A percentile compares a stretch with the other conserved stretches of the same genome.
Evolutionary conservation across 176 grass and related monocot species (phyloP).

Genomic region (Avena atlantica): DNA sequence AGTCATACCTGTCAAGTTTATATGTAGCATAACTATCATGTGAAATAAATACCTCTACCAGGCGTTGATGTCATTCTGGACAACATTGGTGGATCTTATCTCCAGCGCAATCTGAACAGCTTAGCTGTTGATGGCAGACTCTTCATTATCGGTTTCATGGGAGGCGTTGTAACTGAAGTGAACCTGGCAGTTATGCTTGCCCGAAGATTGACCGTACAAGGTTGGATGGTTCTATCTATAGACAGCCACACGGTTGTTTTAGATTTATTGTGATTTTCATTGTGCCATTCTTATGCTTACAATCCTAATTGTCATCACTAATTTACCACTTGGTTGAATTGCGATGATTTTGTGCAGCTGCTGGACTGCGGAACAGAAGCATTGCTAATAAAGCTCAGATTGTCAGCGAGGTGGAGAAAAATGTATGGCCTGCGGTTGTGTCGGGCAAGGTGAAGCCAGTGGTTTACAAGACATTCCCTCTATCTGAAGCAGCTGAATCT

Average conservation of each 20-base stretch:
- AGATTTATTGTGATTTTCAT: background rate
- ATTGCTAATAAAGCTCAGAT: slow-evolving; percentile 69
- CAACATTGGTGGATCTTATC: slow-evolving; percentile 70
- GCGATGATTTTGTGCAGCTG: slow-evolving; percentile 51
- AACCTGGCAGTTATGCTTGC: slow-evolving; percentile 67
- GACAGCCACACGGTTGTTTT: background rate
- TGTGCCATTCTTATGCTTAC: background rate
- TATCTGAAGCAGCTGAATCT: slow-evolving; percentile 78
- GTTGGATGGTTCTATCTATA: slow-evolving; percentile 28
- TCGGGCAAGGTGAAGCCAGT: slow-evolving; percentile 81
- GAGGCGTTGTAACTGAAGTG: slow-evolving; percentile 60
- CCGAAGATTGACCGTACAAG: slow-evolving; percentile 79
- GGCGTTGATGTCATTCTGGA: slow-evolving; percentile 94
- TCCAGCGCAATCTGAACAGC: slow-evolving; percentile 75
- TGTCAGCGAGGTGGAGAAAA: slow-evolving; percentile 77
- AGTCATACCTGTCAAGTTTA: background rate
- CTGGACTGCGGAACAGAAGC: slow-evolving; percentile 70
- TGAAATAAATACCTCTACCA: slow-evolving; percentile 40
- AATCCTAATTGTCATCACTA: background rate
- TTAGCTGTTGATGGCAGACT: slow-evolving; percentile 83
- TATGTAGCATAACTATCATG: background rate
- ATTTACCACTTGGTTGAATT: background rate
- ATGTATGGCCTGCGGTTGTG: slow-evolving; percentile 74
- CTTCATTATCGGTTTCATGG: slow-evolving; percentile 88
- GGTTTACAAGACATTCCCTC: slow-evolving; percentile 68